Evolutionary conservation across 1,284 basidiomycete species (phyloP), one percentile per base, ranked within the genome.

Genomic region (Puccinia triticina): DNA sequence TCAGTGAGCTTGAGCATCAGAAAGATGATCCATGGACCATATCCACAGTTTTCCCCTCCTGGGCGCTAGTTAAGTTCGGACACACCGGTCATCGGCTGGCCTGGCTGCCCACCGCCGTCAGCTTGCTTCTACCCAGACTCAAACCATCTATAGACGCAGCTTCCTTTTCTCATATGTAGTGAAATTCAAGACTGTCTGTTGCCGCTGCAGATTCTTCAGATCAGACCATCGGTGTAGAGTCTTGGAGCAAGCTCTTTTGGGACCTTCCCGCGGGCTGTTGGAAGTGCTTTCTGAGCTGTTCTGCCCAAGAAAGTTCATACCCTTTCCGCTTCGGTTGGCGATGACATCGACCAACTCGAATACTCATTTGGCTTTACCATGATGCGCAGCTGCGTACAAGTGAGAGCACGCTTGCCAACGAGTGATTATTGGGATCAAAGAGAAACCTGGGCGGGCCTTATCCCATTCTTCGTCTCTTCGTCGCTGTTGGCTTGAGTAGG

Each of bases 341-440:
- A 37, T 37, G 61, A 5, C 10, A 37, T 16, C 14, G 32, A 3
- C 32, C 53, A 55, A 21, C 11, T 55, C 53, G 53, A 55, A n/a
- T n/a, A n/a, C n/a, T n/a, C 23, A 8, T 64, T 29, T n/a, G 10
- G 32, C 18, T 37, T 18, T 10, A n/a, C 61, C 55, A 59, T 18
- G 55, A 64, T 34, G 18, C 32, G 23, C 61, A 18, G 7, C 61
- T 4, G 11, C 18, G 29, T 12, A n/a, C n/a, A n/a, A n/a, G n/a
- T n/a, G n/a, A n/a, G 61, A 64, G 26, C 61, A 64, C 21, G n/a
- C 61, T 64, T 64, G 32, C 61, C 61, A 64, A 34, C 61, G 61
- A n/a, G 61, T 64, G 61, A 64, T 64, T 32, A 34, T 18, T 37
- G n/a, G n/a, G n/a, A n/a, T n/a, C n/a, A n/a, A n/a, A n/a, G n/a